These are phyloP conservation scores for Astrocystis sublimbata DNA, from an alignment of 495 filamentous ascomycete genomes.

Conservation along the genomic window DNA sequence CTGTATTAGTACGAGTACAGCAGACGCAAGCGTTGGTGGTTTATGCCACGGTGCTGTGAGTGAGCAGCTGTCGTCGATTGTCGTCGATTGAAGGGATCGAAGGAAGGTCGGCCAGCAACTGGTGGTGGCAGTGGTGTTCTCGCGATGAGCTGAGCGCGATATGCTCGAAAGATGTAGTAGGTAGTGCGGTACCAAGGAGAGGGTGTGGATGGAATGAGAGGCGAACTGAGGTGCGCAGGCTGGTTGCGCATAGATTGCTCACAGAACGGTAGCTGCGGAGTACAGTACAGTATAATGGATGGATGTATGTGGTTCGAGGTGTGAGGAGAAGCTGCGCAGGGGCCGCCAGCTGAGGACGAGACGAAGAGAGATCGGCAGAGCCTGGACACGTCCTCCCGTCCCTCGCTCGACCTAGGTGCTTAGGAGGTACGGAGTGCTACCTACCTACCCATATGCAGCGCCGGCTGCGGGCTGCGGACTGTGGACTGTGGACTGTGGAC, in stretches of 20 bases:
- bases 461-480: too few species aligned
- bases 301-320: too few species aligned
- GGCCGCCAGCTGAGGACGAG: not conserved
- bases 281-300: too few species aligned
- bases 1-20: not conserved
- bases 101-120: not conserved
- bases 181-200: not conserved
- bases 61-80: too few species aligned
- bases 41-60: not conserved
- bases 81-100: conserved; percentile 2
- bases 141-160: not conserved
- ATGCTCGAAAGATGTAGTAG: not conserved
- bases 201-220: not conserved
- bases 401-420: not conserved
- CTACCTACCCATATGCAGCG: too few species aligned
- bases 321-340: not conserved
- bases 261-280: too few species aligned
- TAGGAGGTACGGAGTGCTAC: not conserved
- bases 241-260: not conserved
- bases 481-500: too few species aligned
- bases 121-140: not conserved
- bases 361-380: conserved; percentile 13
- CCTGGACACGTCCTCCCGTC: not conserved
- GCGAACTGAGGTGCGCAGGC: not conserved
- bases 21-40: not conserved